Base-by-base conservation (phyloP, 2,329 filamentous ascomycete species). In the Fusarium musae region DNA sequence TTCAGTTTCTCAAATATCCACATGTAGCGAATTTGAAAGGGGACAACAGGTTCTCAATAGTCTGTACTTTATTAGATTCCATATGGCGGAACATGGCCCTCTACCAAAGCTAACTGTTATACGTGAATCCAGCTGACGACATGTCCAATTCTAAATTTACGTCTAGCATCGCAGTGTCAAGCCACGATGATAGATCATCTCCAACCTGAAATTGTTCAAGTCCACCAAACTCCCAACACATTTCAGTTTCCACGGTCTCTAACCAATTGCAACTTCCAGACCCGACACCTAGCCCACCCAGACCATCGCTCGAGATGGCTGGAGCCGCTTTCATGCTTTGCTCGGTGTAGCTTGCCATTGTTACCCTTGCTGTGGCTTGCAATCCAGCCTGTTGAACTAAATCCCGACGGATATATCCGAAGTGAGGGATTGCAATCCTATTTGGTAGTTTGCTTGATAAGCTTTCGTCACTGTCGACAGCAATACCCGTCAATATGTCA, bases 321-420 rank as follows among this genome's bases (percentile, higher is more conserved):
- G 13, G 3, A 2, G 7, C 32, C 1, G 17, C 13, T 21, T 13
- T 37, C 30, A 11, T 4, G 4, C 0, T 28, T 16, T 16, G 17
- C 9, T 21, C 9, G 1, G 1, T 21, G 0, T 9, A 16, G 6
- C 16, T 0, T 16, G 13, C 12, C n/a, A 36, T 3, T 16, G 23
- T 2, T 3, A 3, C 32, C 0, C 3, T 9, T n/a, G 3, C 1
- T 28, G 32, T 37, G 23, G 2, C 32, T 9, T 12, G 32, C 1
- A 37, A 16, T 6, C 32, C 50, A 9, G 17, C 34, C 12, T 12
- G 9, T 11, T 37, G 17, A 1, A 26, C 19, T 21, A 11, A 5
- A n/a, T 16, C 19, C 12, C 34, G 34, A 6, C 23, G 23, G 23
- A 53, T 21, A 5, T 53, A 37, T 9, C 50, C 50, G 3, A 53